Evolutionary conservation across 2,329 filamentous ascomycete genomes (phyloP).

Genomic region (Fusarium tuaranense): DNA sequence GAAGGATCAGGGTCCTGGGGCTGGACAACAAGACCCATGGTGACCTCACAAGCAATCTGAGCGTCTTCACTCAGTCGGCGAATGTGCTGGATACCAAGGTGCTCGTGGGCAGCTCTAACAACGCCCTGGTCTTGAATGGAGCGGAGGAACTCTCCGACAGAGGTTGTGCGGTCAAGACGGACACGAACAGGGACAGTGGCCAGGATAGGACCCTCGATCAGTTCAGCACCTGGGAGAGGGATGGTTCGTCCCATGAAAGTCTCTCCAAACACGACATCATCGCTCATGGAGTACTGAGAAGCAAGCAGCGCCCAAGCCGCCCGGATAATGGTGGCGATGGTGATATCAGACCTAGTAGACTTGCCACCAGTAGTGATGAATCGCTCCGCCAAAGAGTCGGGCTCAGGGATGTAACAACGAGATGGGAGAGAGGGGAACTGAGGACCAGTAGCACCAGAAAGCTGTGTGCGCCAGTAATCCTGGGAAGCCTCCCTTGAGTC

Average conservation of each 20-base stretch:
- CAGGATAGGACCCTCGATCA: constrained; percentile 47
- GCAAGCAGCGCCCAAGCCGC: constrained; percentile 46
- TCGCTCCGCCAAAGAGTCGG: constrained; percentile 32
- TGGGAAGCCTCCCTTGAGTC: constrained; percentile 34
- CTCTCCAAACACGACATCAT: constrained; percentile 46
- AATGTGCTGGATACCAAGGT: constrained; percentile 51
- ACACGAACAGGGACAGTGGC: constrained; percentile 42
- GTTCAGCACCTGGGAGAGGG: constrained; percentile 43
- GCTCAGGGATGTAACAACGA: constrained; percentile 40
- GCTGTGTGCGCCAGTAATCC: constrained; percentile 41
- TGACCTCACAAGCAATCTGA: constrained; percentile 67
- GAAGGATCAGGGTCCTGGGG: constrained; percentile 51
- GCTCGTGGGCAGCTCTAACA: constrained; percentile 44
- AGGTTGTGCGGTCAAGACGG: constrained; percentile 37
- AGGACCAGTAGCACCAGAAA: constrained; percentile 39
- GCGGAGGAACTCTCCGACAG: constrained; percentile 40
- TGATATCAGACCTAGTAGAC: constrained; percentile 34
- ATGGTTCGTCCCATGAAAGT: constrained; percentile 46
- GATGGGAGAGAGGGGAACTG: constrained; percentile 42
- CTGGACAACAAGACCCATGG: constrained; percentile 63
- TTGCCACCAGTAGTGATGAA: constrained; percentile 37
- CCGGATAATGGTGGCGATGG: constrained; percentile 41
- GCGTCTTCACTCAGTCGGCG: constrained; percentile 58
- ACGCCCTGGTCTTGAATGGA: constrained; percentile 44
- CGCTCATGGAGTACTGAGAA: constrained; percentile 44